Base-by-base conservation (phyloP, 345 rosid species). In the Salix caprea region DNA sequence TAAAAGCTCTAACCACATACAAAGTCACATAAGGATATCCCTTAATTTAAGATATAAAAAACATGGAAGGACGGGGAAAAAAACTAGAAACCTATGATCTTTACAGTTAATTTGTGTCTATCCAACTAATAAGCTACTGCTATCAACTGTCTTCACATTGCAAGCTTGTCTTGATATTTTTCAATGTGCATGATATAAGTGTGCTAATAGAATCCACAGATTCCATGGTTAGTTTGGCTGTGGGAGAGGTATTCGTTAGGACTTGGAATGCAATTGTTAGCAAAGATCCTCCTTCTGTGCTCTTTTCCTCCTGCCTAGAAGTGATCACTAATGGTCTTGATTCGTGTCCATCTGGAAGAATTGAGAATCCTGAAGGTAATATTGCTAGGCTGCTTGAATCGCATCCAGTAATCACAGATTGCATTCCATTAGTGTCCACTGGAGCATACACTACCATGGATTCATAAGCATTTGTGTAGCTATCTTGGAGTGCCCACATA, bases 341-440 rank as follows among this genome's bases (percentile, higher is more conserved):
- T 79, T 96, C 99, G 2, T 90, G 75, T 70, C 98, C 97, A 10
- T 96, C 98, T 0, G 97, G 97, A 44, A 96, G 93, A 80, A 96
- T 91, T 2, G 98, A 91, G 91, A 96, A 96, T 42, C 99, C 99
- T 11, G 92, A 96, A 23, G 99, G 98, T 70, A 96, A 84, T 70
- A 91, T 73, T 3, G 94, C 91, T 24, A 90, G 83, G 88, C 78
- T 91, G 90, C 95, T 91, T 19, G 99, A 90, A 85, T 96, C 97
- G 24, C 97, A 93, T 69, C 99, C 99, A 0, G 92, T 91, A 32
- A 92, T 90, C 83, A 88, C 98, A 0, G 94, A 82, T 76, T 96
- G 97, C 85, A 92, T 94, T 19, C 88, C 87, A 2, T 84, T 82
- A 50, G 90, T 89, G 77, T 96, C 99, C 60, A 92, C 98, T 0